These are phyloP conservation scores for Ulota crispa DNA, from an alignment of 225 moss, liverwort and hornwort species.

Conservation along the genomic window DNA sequence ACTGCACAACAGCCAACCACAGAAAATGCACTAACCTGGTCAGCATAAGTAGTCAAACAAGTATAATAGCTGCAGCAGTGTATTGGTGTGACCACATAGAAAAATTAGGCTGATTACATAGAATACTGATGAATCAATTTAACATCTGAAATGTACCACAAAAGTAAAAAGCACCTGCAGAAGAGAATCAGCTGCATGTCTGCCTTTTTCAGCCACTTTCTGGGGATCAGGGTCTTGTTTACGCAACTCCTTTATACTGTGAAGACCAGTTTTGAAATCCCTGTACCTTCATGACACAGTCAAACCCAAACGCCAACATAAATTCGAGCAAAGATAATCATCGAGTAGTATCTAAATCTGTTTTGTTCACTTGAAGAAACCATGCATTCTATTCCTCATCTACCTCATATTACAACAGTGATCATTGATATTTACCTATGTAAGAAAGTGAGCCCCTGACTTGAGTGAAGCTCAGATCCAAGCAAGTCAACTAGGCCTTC, in stretches of 20 bases:
- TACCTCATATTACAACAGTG: not conserved
- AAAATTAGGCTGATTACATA: not conserved
- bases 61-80: constrained; percentile 9
- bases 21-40: not conserved
- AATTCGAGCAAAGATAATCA: constrained; percentile 8
- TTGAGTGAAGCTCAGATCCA: constrained; percentile 86
- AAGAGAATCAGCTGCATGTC: constrained; percentile 76
- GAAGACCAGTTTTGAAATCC: constrained; percentile 84
- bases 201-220: constrained; percentile 68
- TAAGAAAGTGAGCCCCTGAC: constrained; percentile 85
- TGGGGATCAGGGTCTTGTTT: constrained; percentile 63
- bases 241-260: constrained; percentile 70
- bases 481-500: constrained; percentile 89
- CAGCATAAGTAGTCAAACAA: constrained; percentile 16
- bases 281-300: constrained; percentile 60
- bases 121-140: not conserved
- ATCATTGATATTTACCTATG: constrained; percentile 46
- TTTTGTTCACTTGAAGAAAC: not conserved
- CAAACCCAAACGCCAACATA: constrained; percentile 17
- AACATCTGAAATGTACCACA: constrained; percentile 8
- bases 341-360: not conserved
- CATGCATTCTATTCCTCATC: not conserved
- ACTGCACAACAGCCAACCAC: constrained; percentile 43
- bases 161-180: constrained; percentile 51
- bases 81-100: not conserved